Base-by-base conservation (phyloP, 2,329 filamentous ascomycete genomes). In the Fusarium sp. region DNA sequence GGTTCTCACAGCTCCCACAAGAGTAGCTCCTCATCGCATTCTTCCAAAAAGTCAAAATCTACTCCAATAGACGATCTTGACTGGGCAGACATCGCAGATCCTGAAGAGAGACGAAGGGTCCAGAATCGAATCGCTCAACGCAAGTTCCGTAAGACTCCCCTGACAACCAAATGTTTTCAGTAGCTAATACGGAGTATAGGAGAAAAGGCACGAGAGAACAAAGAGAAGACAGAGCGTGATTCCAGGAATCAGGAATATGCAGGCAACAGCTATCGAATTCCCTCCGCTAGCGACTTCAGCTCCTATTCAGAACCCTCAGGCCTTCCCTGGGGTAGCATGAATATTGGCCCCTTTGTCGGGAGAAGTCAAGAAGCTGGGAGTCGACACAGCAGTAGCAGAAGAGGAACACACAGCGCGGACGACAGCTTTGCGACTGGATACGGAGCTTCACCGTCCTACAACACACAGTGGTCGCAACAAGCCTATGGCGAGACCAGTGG, bases 121-220 rank as follows among this genome's bases (percentile, higher is more conserved):
- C 92, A 94, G 77, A 94, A 94, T 77, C 87, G 91, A 57, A 87
- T 93, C 65, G 91, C 91, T 3, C 92, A 94, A 75, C 85, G 91
- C 71, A 93, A 93, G 74, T 94, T 93, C 72, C 86, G 92, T 94
- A 85, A 75, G 90, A 74, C 8, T 16, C 8, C 42, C 20, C 5
- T 22, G 8, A n/a, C 24, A 4, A 4, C 14, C 6, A 16, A 13
- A 1, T 9, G 9, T 12, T 27, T 29, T 12, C 18, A 13, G 6
- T 8, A 22, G 4, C 25, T 32, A 37, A 49, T n/a, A 8, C 5
- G 20, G 6, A 13, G 1, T 9, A 20, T 14, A 93, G 91, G 91
- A 73, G 91, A 92, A 71, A 93, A 93, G 75, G 84, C 86, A 2
- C 88, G 88, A 74, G 89, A 91, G 60, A 87, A 89, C 71, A 90